Conservation (phyloP, 495 filamentous ascomycete species). For the Xylaria scruposa region DNA sequence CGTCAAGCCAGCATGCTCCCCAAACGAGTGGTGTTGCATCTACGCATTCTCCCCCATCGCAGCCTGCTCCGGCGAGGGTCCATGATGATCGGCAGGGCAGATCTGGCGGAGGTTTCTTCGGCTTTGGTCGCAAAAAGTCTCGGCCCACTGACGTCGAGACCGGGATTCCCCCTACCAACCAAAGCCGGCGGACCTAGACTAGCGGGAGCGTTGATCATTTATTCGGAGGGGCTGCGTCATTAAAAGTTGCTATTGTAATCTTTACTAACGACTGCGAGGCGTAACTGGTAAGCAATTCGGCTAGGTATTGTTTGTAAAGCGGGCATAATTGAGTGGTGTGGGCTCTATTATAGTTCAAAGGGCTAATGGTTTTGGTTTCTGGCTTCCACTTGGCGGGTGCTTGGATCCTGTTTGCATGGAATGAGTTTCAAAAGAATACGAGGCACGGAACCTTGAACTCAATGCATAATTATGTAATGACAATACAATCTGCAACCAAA, state of each 20-base stretch:
- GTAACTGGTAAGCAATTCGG: constrained; percentile 3
- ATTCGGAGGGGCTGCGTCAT: constrained; percentile 29
- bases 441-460: neutral
- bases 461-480: neutral
- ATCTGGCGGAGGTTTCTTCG: constrained; percentile 43
- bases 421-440: neutral
- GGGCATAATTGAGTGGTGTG: neutral
- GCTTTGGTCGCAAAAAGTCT: constrained; percentile 43
- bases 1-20: constrained; percentile 25
- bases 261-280: neutral
- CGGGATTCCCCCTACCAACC: constrained; percentile 32
- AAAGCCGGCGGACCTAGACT: constrained; percentile 22
- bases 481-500: neutral
- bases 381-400: neutral
- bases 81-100: constrained; percentile 31
- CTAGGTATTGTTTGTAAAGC: neutral
- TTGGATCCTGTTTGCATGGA: neutral
- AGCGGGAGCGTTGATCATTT: constrained; percentile 27
- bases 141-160: constrained; percentile 48
- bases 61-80: constrained; percentile 32
- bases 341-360: neutral
- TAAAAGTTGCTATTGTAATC: constrained; percentile 17
- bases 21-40: constrained; percentile 35
- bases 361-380: neutral
- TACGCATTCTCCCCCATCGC: constrained; percentile 27